These are phyloP conservation scores for Yarrowia sp. DNA, from an alignment of 805 yeast species.

Conservation along the genomic window DNA sequence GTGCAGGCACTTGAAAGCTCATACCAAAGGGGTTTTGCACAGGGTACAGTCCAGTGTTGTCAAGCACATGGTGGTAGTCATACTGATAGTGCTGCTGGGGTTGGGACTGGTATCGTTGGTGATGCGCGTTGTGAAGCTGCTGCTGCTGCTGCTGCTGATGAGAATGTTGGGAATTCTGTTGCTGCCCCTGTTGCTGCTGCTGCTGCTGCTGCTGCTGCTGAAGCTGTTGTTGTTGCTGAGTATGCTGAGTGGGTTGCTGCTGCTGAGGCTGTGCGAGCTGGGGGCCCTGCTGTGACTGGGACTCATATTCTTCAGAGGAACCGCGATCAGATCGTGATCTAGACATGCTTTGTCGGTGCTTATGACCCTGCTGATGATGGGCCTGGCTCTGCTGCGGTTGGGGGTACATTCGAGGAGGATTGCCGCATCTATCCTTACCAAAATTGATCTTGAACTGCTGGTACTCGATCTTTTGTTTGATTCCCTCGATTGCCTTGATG, in stretches of 20 bases:
- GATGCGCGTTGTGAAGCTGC: background rate
- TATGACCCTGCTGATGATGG: background rate
- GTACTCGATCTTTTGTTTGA: conserved; percentile 63
- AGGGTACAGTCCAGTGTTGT: conserved; percentile 11
- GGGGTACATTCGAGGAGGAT: conserved; percentile 53
- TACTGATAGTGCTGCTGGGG: background rate
- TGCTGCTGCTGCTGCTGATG: background rate
- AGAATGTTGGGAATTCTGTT: background rate
- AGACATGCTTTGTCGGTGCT: conserved; percentile 6
- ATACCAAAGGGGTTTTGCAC: conserved; percentile 14
- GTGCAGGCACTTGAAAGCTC: conserved; percentile 21
- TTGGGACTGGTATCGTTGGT: conserved; percentile 1
- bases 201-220: background rate
- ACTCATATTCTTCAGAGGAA: conserved; percentile 3
- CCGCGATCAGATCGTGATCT: conserved; percentile 11
- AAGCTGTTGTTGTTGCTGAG: background rate
- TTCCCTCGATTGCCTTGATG: conserved; percentile 86
- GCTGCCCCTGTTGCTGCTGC: background rate
- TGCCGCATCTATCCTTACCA: conserved; percentile 95
- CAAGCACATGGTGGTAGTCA: conserved; percentile 4
- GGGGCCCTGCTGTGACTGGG: background rate
- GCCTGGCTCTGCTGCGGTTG: conserved; percentile 10
- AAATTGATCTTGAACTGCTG: conserved; percentile 75
- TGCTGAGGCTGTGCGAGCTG: background rate
- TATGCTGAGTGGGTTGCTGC: background rate